Evolutionary conservation across 1,284 basidiomycete species (phyloP), one percentile per base, ranked within the genome.

Genomic region (Leccinum angustisporum): DNA sequence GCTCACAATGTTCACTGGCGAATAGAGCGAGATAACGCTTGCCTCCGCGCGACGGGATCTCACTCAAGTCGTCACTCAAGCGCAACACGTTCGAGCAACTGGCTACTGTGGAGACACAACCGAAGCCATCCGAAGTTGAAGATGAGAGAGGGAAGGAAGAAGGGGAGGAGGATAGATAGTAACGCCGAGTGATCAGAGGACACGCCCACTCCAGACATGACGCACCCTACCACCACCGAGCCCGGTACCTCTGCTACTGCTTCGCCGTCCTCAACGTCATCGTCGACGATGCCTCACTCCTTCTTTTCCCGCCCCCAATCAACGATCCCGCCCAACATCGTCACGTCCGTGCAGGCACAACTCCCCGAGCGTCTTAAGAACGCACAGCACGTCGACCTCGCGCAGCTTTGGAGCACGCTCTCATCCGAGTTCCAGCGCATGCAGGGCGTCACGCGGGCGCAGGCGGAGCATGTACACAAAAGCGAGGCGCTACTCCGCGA

Each of bases 381-480:
- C 65, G 82, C 84, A 52, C 80, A 84, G 57, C 83, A 83, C 57
- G 79, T 91, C 46, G 91, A 92, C 66, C 77, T 92, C 21, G 79
- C 83, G 1, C 84, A 88, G 54, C 75, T 94, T 61, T 83, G 88
- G 58, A 79, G 79, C 34, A 87, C 85, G 30, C 78, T 94, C 38
- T 79, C 86, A 9, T 77, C 81, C 46, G 92, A 94, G 73, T 84
- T 95, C 57, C 85, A 87, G 63, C 83, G 87, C 40, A 83, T 91
- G 31, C 88, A 90, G 68, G 90, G 84, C 16, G 80, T 88, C 33
- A 90, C 89, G 52, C 80, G 85, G 46, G 82, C 84, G 14, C 91
- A 93, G 69, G 91, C 92, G 74, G 92, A 91, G 70, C 90, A 94
- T 65, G 90, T 90, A 13, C 86, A 88, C 66, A 88, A 87, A 76